Conservation (phyloP, 345 rosid genomes). For the Syzygium aromaticum region DNA sequence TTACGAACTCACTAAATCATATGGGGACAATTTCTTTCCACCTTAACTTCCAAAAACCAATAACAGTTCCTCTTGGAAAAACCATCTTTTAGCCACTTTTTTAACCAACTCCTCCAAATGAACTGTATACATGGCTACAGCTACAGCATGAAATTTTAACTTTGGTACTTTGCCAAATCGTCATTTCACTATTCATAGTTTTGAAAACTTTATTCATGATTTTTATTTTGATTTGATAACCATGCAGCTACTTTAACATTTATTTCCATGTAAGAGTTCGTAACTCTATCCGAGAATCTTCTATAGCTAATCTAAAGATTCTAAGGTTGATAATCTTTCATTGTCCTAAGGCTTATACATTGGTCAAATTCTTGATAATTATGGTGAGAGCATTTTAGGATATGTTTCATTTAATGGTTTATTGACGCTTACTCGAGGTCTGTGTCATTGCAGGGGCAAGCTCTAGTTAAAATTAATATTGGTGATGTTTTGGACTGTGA, state of each 20-base stretch:
- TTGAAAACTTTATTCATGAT: neutral
- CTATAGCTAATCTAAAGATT: neutral
- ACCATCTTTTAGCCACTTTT: neutral
- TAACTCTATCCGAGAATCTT: neutral
- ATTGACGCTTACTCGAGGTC: conserved; percentile 19
- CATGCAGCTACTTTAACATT: neutral
- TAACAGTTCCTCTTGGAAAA: neutral
- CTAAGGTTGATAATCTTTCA: neutral
- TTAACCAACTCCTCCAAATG: neutral
- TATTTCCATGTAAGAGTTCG: neutral
- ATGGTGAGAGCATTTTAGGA: neutral
- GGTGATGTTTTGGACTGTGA: conserved; percentile 65
- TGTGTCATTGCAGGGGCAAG: conserved; percentile 70
- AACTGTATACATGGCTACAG: neutral
- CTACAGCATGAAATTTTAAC: neutral
- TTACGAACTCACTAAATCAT: neutral
- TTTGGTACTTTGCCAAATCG: neutral
- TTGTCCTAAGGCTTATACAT: neutral
- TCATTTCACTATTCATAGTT: neutral
- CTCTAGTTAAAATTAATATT: conserved; percentile 66
- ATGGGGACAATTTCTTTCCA: neutral
- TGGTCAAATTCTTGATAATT: neutral
- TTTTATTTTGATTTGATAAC: neutral
- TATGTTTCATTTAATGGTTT: conserved; percentile 1
- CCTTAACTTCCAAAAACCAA: neutral